Evolutionary conservation across 108 stramenopile species (phyloP), one percentile per base, ranked within the genome.

Genomic region (Nitzschia inconspicua): DNA sequence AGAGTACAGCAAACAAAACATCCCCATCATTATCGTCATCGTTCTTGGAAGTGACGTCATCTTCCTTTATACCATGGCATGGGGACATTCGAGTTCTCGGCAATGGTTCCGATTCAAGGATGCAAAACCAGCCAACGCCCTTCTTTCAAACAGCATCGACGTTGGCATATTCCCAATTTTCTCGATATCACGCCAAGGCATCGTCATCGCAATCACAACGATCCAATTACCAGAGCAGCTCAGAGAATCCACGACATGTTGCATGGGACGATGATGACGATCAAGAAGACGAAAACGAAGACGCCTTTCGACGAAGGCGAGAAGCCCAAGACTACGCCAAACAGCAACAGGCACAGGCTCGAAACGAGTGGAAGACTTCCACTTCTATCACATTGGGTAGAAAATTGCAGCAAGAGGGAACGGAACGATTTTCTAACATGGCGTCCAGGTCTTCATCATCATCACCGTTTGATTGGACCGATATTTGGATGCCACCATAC

Each of bases 401-500:
- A 26, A 19, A 27, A 22, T 44, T 58, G 16, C 43, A 44, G 16
- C 18, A 32, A 23, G 28, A 53, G 34, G 29, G 6, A 42, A 3
- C 35, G n/a, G 41, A 57, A 42, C 40, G 23, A 53, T 55, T 28
- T 59, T 39, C 20, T 0, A 23, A 36, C 23, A 7, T 4, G 5
- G 9, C 31, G 16, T 6, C 7, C 5, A 27, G 37, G 37, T 36
- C 48, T 2, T 49, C 48, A 49, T 47, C 50, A 30, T 14, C 5
- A 1, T n/a, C 7, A 14, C 11, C 14, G 3, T 3, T 14, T 24
- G 25, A 73, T 26, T 91, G 89, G 89, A 63, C 70, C 46, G 78
- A 91, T 47, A 85, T 76, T 53, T 76, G 57, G 54, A 81, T 85
- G 82, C 85, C 89, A 53, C 89, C 89, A 8, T 50, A 61, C 57